Percentiles rank a stretch among this genome's conserved stretches.
Conservation (phyloP, 805 yeast genomes). For the Sugiyamaella floridensis region DNA sequence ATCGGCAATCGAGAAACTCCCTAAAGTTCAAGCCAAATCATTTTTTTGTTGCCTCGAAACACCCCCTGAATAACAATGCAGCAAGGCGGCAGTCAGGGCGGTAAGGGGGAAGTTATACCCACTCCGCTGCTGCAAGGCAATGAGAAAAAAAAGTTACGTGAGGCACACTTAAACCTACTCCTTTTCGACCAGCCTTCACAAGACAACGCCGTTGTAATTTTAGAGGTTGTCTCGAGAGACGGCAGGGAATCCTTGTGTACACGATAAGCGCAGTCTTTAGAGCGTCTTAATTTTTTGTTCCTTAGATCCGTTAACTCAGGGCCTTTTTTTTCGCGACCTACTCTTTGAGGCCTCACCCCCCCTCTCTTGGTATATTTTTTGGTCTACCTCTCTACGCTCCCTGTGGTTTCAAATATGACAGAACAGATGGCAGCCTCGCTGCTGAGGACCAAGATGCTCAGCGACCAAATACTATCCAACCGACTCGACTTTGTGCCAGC, state of each 20-base stretch:
- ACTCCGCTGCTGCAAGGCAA: neutral
- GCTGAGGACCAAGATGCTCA: constrained; percentile 2
- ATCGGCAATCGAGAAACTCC: no score
- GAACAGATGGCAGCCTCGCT: neutral
- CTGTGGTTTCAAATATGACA: neutral
- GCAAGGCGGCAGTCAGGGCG: neutral
- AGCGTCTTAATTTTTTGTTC: no score
- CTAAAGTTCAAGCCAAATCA: no score
- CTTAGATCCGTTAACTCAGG: no score
- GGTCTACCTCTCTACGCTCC: no score
- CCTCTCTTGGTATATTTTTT: no score
- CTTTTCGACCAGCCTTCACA: neutral
- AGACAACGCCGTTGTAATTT: neutral
- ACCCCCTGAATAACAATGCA: neutral
- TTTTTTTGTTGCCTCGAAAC: neutral
- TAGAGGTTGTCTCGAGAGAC: neutral
- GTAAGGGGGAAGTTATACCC: neutral
- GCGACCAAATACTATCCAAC: constrained; percentile 15
- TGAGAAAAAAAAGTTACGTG: neutral
- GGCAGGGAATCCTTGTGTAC: neutral
- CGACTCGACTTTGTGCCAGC: constrained; percentile 49
- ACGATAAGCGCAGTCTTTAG: no score
- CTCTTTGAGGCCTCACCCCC: no score
- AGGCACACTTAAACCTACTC: neutral
- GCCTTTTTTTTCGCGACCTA: no score